Base-by-base conservation (phyloP, 2,329 filamentous ascomycete genomes). In the Shiraia bambusicola region DNA sequence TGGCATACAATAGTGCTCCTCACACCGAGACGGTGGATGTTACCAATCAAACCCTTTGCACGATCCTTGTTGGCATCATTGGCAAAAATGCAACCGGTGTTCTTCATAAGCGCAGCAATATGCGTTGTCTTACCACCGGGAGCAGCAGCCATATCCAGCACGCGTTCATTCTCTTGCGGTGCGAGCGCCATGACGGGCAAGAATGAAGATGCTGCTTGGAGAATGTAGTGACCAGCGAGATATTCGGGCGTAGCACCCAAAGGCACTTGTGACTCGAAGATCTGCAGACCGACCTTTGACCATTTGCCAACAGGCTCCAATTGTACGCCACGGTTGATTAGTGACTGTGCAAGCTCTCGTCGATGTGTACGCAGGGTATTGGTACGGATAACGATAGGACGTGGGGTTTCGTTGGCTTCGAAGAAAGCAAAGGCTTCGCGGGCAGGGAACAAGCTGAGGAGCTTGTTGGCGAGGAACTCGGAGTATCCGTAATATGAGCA, bases 401-500 rank as follows among this genome's bases (percentile, higher is more conserved):
- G 83, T 11, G 90, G 83, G 19, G 88, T 90, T 73, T 98, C 93
- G 82, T 98, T 98, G 59, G 92, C 92, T 73, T 98, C 93, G 74
- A 98, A 97, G 73, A 98, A 98, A 40, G 91, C 91, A 58, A 97
- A 94, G 0, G 93, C 93, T 73, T 98, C 93, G 58, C 86, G 84
- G 0, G 93, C 88, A 1, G 90, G 83, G 73, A 98, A 97, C 6
- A 98, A 82, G 63, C 86, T 85, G 74, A 91, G 90, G 12, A 98
- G 83, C 77, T 97, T 98, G 71, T 95, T 88, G 4, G 91, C 93
- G n/a, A 98, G 79, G 72, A 86, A 97, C 27, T 86, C 82, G 3
- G 88, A 94, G 76, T 98, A 98, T 46, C 92, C 91, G 67, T 98
- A 98, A 77, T 98, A 98, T 41, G 86, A 82, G 73, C 90, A 96